Conservation (phyloP, 345 rosid species). For the Acer campestre region DNA sequence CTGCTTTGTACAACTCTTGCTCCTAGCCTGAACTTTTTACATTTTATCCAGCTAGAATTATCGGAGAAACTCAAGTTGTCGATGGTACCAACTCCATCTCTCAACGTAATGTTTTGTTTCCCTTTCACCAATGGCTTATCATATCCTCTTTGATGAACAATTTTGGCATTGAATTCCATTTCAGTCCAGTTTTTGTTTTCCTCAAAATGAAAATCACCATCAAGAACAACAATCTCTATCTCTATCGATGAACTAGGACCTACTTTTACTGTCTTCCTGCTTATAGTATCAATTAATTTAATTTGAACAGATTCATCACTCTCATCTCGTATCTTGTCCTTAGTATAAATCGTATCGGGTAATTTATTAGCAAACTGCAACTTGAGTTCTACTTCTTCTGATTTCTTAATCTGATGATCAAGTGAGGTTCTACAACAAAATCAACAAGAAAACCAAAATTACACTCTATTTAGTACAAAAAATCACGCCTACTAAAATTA, state of each 20-base stretch:
- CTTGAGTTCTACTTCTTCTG: conserved; percentile 34
- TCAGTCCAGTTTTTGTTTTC: conserved; percentile 52
- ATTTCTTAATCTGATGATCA: too few species aligned
- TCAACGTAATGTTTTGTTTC: conserved; percentile 40
- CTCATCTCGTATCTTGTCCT: conserved; percentile 49
- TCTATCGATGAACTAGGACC: conserved; percentile 33
- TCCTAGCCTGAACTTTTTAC: conserved; percentile 73
- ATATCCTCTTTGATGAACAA: conserved; percentile 58
- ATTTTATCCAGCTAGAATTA: conserved; percentile 55
- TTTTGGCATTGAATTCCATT: conserved; percentile 38
- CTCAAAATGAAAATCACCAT: conserved; percentile 58
- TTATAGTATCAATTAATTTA: conserved; percentile 44
- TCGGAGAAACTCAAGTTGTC: conserved; percentile 34
- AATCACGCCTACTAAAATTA: too few species aligned
- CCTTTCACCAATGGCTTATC: conserved; percentile 76
- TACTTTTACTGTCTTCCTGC: conserved; percentile 28
- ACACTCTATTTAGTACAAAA: not conserved
- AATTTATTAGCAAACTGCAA: conserved; percentile 46
- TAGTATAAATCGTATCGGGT: conserved; percentile 53
- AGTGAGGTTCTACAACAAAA: conserved; percentile 19
- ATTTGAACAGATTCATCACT: conserved; percentile 45
- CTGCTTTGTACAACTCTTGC: conserved; percentile 43
- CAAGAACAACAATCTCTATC: conserved; percentile 56
- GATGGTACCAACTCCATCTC: conserved; percentile 48
- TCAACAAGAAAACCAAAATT: not conserved